A percentile compares a stretch with the other conserved stretches of the same genome.
Evolutionary conservation across 441 rosid species (phyloP).

Genomic region (Cnidoscolus chayamansa): DNA sequence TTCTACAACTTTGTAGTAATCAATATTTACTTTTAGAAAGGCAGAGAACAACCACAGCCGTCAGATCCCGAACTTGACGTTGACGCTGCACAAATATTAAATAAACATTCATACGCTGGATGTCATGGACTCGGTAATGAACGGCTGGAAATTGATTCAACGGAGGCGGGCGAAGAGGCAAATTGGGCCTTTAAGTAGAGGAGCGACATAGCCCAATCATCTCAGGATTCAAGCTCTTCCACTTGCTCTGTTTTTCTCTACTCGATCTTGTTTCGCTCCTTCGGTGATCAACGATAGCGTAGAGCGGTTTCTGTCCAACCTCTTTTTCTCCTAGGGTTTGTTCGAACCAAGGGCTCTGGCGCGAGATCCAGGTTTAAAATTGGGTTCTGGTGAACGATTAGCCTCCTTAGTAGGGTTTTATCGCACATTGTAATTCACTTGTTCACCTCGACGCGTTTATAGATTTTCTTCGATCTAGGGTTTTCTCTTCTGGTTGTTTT

Average conservation of each 20-base stretch:
- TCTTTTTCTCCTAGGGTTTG: constrained; percentile 20
- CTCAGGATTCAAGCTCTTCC: constrained; percentile 16
- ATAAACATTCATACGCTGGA: constrained; percentile 10
- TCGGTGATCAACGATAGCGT: constrained; percentile 22
- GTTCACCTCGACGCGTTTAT: constrained; percentile 23
- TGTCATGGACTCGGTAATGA: constrained; percentile 20
- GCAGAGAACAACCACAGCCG: constrained; percentile 16
- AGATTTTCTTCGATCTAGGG: constrained; percentile 41
- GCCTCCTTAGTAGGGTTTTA: constrained; percentile 30
- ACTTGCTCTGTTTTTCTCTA: neutral
- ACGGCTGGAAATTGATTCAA: constrained; percentile 41
- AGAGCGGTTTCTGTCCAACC: constrained; percentile 14
- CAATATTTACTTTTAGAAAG: constrained; percentile 10
- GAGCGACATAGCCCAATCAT: constrained; percentile 24
- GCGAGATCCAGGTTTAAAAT: constrained; percentile 52
- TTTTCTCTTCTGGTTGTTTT: constrained; percentile 14
- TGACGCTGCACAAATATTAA: constrained; percentile 22
- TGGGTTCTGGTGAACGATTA: constrained; percentile 32
- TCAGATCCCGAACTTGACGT: constrained; percentile 35
- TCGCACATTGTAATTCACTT: constrained; percentile 10
- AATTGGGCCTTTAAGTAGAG: constrained; percentile 51
- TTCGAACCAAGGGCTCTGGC: constrained; percentile 29
- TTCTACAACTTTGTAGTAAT: constrained; percentile 6
- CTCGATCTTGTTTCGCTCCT: neutral
- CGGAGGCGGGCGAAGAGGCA: constrained; percentile 2